Evolutionary conservation across 1,284 basidiomycete genomes (phyloP), one percentile per base, ranked within the genome.

Genomic region (Cryptococcus sp.): DNA sequence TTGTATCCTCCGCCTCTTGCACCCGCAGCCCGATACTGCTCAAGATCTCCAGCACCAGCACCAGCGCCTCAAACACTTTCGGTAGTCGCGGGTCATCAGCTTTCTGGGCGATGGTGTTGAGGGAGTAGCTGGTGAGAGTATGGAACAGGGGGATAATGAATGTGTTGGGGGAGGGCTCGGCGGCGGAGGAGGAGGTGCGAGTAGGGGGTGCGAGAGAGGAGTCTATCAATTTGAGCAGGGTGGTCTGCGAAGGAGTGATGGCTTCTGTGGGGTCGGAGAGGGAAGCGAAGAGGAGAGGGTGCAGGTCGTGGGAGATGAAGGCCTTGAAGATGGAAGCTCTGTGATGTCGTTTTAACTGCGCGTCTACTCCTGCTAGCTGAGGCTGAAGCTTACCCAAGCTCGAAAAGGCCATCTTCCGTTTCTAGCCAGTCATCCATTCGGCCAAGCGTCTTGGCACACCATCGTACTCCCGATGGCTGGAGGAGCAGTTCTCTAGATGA

Each of bases 141-240:
- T 54, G 60, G 48, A 66, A 67, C 2, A 57, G 44, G n/a, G 55
- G 55, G 5, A 68, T 24, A 13, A 70, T 56, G 52, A 67, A 69
- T 46, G 36, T 13, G 45, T 56, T 57, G 50, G 53, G n/a, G 21
- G n/a, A n/a, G n/a, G n/a, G 7, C n/a, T 23, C 9, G 24, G 24
- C n/a, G 12, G 12, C 2, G 18, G 20, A 8, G 4, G 40, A 16
- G n/a, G 23, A 28, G 18, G 20, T 37, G 47, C 39, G 20, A 46
- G 46, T 50, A 9, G 42, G 21, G 2, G 56, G 55, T 15, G 66
- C 85, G 52, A 91, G 78, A 68, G 87, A 85, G 2, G 89, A 87
- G 71, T 94, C 91, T 16, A 92, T 77, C 6, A 93, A 79, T 75
- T 92, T 93, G 55, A 94, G 82, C n/a, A 93, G 77, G 12, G 84